phyloP scores from a whole-genome alignment of 495 filamentous ascomycete genomes.

The Acidiella bohemica region DNA sequence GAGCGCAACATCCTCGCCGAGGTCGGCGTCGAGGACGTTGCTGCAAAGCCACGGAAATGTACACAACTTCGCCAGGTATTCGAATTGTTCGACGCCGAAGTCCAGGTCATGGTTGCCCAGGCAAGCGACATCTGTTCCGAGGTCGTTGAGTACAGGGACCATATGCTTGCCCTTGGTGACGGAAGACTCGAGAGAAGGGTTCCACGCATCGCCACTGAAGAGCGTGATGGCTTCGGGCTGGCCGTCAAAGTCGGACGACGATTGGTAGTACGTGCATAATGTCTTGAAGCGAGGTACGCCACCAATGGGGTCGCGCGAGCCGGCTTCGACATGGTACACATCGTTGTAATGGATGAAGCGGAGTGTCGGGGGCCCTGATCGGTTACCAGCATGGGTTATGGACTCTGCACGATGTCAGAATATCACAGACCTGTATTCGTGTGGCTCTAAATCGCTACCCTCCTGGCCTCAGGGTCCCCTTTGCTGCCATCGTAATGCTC shows the following conservation, averaged over 20 bases:
- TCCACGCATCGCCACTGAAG: constrained; percentile 88
- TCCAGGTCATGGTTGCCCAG: constrained; percentile 91
- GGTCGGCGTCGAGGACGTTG: constrained; percentile 66
- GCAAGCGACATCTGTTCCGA: constrained; percentile 61
- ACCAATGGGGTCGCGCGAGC: constrained; percentile 67
- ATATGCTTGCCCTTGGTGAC: constrained; percentile 84
- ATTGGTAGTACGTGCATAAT: constrained; percentile 59
- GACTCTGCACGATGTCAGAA: constrained; percentile 1
- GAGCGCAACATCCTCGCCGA: constrained; percentile 55
- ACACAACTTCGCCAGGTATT: constrained; percentile 57
- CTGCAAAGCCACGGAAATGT: constrained; percentile 81
- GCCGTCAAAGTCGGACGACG: constrained; percentile 39
- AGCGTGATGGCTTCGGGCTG: constrained; percentile 59
- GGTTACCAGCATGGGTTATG: background rate
- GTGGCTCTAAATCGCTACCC: background rate
- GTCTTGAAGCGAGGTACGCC: constrained; percentile 68
- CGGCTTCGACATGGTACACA: constrained; percentile 71
- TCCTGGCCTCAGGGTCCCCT: too few species aligned
- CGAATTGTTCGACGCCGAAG: constrained; percentile 74
- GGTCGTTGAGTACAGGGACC: constrained; percentile 73
- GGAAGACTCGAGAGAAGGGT: constrained; percentile 72
- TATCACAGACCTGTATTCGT: background rate
- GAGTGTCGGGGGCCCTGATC: constrained; percentile 44
- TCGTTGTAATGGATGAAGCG: constrained; percentile 85
- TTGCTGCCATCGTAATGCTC: too few species aligned